Conservation (phyloP, 148 eudicot species). For the Fagopyrum tataricum region DNA sequence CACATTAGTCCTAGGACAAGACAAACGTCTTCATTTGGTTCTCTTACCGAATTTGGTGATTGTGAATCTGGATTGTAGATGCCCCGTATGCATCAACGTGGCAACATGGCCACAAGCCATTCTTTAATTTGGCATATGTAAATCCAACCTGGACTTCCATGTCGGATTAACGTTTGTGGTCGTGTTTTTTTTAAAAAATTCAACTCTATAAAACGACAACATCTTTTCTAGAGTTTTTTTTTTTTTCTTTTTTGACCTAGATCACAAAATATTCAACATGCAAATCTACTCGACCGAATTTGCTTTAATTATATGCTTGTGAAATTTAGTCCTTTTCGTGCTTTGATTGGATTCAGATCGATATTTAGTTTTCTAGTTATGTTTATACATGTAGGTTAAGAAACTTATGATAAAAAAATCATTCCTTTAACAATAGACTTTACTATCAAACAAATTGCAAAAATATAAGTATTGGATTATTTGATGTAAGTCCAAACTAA, state of each 20-base stretch:
- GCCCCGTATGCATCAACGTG: neutral
- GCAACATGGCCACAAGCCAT: neutral
- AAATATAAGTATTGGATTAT: no score
- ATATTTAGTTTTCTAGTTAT: no score
- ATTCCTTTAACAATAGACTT: no score
- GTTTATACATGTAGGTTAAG: no score
- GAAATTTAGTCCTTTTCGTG: neutral
- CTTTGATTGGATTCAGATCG: neutral
- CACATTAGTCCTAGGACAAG: no score
- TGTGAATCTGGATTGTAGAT: neutral
- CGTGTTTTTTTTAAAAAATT: no score
- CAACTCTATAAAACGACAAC: no score
- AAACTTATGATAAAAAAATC: no score
- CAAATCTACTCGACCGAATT: neutral
- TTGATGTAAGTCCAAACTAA: no score
- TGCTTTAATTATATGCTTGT: neutral
- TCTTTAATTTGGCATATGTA: constrained; percentile 7
- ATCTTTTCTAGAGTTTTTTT: no score
- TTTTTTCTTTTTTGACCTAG: neutral
- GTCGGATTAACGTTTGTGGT: neutral
- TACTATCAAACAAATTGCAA: no score
- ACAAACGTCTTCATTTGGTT: neutral
- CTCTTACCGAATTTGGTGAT: neutral
- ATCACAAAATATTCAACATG: constrained; percentile 1
- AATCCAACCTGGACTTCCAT: constrained; percentile 9